phyloP scores from a whole-genome alignment of 2,329 filamentous ascomycete genomes.

The Diaporthe sp. region DNA sequence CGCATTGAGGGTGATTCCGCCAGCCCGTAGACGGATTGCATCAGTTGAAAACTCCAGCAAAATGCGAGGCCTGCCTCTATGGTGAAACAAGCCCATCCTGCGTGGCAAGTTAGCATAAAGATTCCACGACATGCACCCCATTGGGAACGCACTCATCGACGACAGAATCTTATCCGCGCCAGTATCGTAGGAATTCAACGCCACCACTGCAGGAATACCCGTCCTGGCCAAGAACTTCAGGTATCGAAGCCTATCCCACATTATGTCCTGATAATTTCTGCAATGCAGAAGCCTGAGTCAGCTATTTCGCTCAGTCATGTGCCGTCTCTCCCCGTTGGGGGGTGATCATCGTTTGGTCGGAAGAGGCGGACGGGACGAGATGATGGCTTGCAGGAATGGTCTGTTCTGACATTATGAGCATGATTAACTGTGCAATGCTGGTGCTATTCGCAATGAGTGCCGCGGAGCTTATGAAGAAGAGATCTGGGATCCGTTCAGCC shows the following conservation, averaged over 20 bases:
- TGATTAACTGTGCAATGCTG: constrained; percentile 36
- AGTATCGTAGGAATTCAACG: constrained; percentile 5
- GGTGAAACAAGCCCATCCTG: constrained; percentile 39
- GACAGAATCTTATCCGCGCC: constrained; percentile 29
- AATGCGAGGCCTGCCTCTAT: constrained; percentile 32
- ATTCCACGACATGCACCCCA: too few relatives aligned
- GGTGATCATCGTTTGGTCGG: background rate
- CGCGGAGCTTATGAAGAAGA: constrained; percentile 30
- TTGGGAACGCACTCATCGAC: constrained; percentile 33
- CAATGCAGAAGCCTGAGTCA: background rate
- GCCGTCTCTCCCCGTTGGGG: background rate
- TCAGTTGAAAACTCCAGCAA: constrained; percentile 39
- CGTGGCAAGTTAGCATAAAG: background rate
- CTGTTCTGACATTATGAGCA: constrained; percentile 35
- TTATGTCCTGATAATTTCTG: constrained; percentile 40
- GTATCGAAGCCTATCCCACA: constrained; percentile 29
- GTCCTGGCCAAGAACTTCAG: constrained; percentile 5
- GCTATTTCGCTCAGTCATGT: background rate
- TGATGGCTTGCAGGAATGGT: background rate
- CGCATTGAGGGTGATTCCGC: background rate
- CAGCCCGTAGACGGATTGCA: constrained; percentile 39
- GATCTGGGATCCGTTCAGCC: constrained; percentile 22
- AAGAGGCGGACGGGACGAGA: background rate
- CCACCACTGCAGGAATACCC: constrained; percentile 19
- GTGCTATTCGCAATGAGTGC: constrained; percentile 34